Evolutionary conservation across 129 eudicot species (phyloP), one percentile per base, ranked within the genome.

Genomic region (Chrysanthemum seticuspe): DNA sequence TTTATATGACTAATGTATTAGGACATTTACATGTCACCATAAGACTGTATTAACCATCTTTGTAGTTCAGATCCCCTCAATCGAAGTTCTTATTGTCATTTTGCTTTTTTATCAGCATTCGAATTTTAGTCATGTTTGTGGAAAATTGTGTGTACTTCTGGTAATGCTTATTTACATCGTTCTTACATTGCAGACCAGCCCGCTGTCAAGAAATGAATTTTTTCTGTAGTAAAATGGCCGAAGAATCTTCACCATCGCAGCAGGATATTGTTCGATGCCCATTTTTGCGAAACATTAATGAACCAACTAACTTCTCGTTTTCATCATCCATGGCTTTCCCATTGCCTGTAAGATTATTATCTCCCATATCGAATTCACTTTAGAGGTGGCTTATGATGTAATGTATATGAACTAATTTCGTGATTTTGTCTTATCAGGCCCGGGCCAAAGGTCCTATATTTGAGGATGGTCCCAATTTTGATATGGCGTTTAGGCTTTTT

Each of bases 401-500:
- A 62, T 45, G 63, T 19, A 31, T 16, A 53, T 31, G 47, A 50
- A 36, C 45, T 65, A 44, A 51, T 44, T 0, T 6, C 13, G 10
- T 48, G 16, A 25, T 47, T 0, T 13, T 57, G 59, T 62, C 10
- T 61, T 47, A 31, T 79, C 81, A 94, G 99, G 89, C 73, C 16
- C 85, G 83, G 12, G 94, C 72, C 48, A 94, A 94, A 82, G 99
- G 97, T 76, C 99, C 99, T 47, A 90, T 90, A 71, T 94, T 90
- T 71, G 99, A 94, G 87, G 99, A 94, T 77, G 97, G 96, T 40
- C 97, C 97, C 76, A 90, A 88, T 88, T 94, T 90, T 86, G 99
- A 94, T 75, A 84, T 80, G 89, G 96, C 97, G 1, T 94, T 90
- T 68, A 88, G 91, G 85, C 87, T 94, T 72, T 94, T 94, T 76